phyloP scores from a whole-genome alignment of 2,329 filamentous ascomycete genomes.

The Pyricularia pennisetigena region DNA sequence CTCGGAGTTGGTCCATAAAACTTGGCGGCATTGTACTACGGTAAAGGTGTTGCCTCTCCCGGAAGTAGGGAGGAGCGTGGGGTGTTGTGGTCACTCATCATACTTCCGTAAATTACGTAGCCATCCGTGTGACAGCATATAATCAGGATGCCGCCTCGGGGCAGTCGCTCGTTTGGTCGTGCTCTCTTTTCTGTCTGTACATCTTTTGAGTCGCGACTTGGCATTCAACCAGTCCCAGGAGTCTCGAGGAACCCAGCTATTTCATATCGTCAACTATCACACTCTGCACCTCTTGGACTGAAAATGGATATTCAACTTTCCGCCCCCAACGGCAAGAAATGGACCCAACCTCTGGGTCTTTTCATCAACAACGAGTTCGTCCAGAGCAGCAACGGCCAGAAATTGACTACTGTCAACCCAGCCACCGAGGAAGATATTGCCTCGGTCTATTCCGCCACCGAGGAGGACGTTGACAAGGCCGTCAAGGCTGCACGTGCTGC shows the following conservation, averaged over 20 bases:
- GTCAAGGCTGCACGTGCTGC: slow-evolving; percentile 61
- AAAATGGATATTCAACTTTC: slow-evolving; percentile 47
- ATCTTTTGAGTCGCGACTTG: background rate
- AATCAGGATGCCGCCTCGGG: background rate
- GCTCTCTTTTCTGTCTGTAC: background rate
- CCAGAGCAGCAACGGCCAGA: slow-evolving; percentile 53
- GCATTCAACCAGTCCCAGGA: background rate
- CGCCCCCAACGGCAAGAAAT: slow-evolving; percentile 66
- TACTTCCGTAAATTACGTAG: background rate
- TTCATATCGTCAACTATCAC: background rate
- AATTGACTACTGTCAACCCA: slow-evolving; percentile 59
- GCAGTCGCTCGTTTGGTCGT: background rate
- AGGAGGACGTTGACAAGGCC: slow-evolving; percentile 58
- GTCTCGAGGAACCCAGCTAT: background rate
- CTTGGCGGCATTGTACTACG: background rate
- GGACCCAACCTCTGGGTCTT: slow-evolving; percentile 63
- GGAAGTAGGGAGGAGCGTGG: background rate
- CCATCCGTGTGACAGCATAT: background rate
- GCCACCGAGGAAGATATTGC: slow-evolving; percentile 59
- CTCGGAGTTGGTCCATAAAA: background rate
- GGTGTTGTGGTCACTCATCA: background rate
- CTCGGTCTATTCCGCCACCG: slow-evolving; percentile 58
- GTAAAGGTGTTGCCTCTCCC: background rate
- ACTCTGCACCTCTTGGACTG: slow-evolving; percentile 1
- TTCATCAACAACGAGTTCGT: slow-evolving; percentile 82